Evolutionary conservation across 2,329 filamentous ascomycete species (phyloP), one percentile per base, ranked within the genome.

Genomic region (Nigrospora oryzae): DNA sequence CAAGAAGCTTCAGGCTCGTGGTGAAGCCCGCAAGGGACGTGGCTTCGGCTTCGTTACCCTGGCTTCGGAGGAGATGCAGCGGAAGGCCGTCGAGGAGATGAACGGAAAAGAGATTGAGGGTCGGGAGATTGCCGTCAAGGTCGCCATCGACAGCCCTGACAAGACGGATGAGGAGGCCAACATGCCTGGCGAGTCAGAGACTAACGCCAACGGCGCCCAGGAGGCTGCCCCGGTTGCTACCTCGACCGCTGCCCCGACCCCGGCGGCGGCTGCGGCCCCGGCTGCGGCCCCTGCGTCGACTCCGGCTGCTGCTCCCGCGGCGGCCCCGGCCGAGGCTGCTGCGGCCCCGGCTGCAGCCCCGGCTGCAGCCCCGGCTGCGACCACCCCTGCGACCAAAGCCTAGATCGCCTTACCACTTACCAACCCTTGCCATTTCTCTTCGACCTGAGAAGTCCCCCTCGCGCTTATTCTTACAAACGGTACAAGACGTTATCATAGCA

Each of bases 101-200:
- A 96, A 98, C 72, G 93, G 89, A 73, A 97, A 95, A 83, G 88
- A 95, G 67, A 93, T 98, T 56, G 93, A 97, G 69, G 93, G 91
- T 53, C 91, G 93, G 62, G 91, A 97, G 76, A 98, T 98, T 58
- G 93, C 93, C 54, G 93, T 98, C 79, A 98, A 98, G 86, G 90
- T 98, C 65, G 93, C 93, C 64, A 97, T 98, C 63, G 93, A 98
- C 76, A 96, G 89, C 78, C 93, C 93, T 53, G 91, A 94, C 73
- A 98, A 97, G 85, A 83, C 80, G 49, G 80, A 84, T 53, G 91
- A 96, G 71, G 91, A 96, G 65, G 81, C 86, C 61, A 84, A 76
- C 59, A 70, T 69, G 51, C 67, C 66, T 46, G 62, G 67, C 42
- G 70, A 73, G 57, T 55, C 58, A 50, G 67, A 69, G 60, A 28